Evolutionary conservation across 345 rosid species (phyloP), one percentile per base, ranked within the genome.

Genomic region (Dovyalis caffra): DNA sequence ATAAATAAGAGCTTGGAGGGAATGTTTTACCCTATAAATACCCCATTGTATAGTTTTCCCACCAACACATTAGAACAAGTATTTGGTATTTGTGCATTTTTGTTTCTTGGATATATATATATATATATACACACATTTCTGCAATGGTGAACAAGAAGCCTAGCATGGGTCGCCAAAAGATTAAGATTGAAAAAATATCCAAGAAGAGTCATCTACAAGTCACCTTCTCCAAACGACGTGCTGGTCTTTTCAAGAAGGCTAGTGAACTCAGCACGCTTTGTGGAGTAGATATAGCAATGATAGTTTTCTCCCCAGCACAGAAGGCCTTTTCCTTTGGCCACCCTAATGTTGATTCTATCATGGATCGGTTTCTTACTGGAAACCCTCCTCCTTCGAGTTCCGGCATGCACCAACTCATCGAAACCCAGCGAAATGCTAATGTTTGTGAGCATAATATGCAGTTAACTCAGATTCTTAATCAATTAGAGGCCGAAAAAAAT

Each of bases 311-410:
- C 28, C 89, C 89, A 0, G 85, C 86, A 4, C 45, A 78, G 11
- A 90, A 92, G 78, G 75, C 80, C 11, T 89, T 80, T 79, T 86
- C 92, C 35, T 90, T 89, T 26, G 92, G 95, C 29, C 88, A 90
- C 73, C 91, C 90, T 25, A 43, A 76, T 20, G 89, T 87, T 8
- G 83, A 88, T 0, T 31, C 73, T 25, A 66, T 85, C 3, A 34
- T 86, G 0, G 72, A 84, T 16, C 83, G 80, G 0, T 89, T 82
- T 66, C 74, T 86, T 21, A 67, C 72, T 68, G 69, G 70, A 10
- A 78, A 47, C 28, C 73, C 68, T 37, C 49, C 60, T 9, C 65
- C 35, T 38, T 21, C 69, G 34, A 35, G 68, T 10, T 32, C 73
- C 0, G 21, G 28, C 0, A 6, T 62, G 18, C n/a, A 69, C 32